These are phyloP conservation scores for Pseudogymnoascus pannorum DNA, from an alignment of 2,329 filamentous ascomycete genomes.

Conservation along the genomic window DNA sequence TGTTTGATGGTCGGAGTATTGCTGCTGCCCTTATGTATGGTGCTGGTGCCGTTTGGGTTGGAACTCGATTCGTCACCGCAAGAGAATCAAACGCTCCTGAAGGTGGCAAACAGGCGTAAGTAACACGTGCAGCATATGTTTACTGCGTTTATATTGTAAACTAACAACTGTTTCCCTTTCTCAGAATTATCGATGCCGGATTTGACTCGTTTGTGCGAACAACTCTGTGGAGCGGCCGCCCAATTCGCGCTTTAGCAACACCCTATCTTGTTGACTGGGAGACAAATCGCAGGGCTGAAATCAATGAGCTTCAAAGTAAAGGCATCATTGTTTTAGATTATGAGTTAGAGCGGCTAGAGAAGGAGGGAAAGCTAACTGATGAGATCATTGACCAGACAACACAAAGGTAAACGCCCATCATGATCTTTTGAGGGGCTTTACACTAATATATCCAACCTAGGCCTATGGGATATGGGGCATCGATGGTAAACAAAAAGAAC, in stretches of 20 bases:
- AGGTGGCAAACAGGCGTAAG: constrained; percentile 82
- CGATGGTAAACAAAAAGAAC: constrained; percentile 82
- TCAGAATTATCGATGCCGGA: constrained; percentile 50
- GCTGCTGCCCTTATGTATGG: constrained; percentile 90
- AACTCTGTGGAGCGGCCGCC: constrained; percentile 89
- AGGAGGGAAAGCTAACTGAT: constrained; percentile 42
- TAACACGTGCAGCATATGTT: not conserved
- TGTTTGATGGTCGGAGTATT: constrained; percentile 85
- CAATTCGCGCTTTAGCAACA: constrained; percentile 84
- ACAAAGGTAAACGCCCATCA: constrained; percentile 38
- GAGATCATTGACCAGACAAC: constrained; percentile 9
- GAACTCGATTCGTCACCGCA: constrained; percentile 87
- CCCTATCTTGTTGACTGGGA: constrained; percentile 92
- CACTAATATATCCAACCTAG: constrained; percentile 79
- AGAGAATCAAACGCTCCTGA: constrained; percentile 92
- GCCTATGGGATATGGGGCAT: constrained; percentile 90
- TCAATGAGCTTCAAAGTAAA: constrained; percentile 78
- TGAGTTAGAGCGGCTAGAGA: constrained; percentile 70
- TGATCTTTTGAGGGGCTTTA: constrained; percentile 47
- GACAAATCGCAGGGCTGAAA: constrained; percentile 75
- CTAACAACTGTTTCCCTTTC: not conserved
- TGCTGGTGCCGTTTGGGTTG: constrained; percentile 89
- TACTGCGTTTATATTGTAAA: not conserved
- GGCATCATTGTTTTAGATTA: constrained; percentile 84
- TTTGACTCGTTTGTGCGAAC: constrained; percentile 92